Conservation (phyloP, 1,284 basidiomycete genomes). For the Butyriboletus appendiculatus region DNA sequence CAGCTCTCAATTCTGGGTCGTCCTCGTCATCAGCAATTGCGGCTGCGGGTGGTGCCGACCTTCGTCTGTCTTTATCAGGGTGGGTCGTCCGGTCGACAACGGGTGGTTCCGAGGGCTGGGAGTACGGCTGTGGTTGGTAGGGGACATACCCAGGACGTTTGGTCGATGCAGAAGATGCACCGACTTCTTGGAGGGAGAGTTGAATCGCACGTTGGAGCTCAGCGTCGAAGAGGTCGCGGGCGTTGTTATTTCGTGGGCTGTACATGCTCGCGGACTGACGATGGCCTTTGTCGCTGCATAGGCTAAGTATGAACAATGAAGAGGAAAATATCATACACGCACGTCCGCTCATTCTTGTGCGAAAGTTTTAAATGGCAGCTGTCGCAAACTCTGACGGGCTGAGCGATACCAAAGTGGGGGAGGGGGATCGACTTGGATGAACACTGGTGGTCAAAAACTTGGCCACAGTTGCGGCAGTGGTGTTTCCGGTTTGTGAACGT, state of each 20-base stretch:
- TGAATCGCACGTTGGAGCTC: constrained; percentile 95
- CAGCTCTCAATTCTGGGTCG: constrained; percentile 90
- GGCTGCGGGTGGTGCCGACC: constrained; percentile 25
- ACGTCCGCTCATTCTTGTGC: constrained; percentile 58
- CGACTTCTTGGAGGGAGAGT: constrained; percentile 83
- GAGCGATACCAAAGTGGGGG: constrained; percentile 92
- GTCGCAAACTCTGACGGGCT: constrained; percentile 95
- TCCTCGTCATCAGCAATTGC: constrained; percentile 71
- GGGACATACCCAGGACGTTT: constrained; percentile 69
- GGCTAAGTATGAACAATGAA: constrained; percentile 4
- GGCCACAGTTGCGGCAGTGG: constrained; percentile 97
- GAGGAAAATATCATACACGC: constrained; percentile 3
- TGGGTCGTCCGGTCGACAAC: constrained; percentile 55
- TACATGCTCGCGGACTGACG: constrained; percentile 53
- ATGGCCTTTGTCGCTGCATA: constrained; percentile 44
- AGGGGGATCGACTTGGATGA: constrained; percentile 84
- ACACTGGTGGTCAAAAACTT: constrained; percentile 95
- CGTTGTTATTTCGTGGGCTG: constrained; percentile 50
- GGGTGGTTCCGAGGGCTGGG: constrained; percentile 73
- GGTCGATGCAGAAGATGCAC: constrained; percentile 45
- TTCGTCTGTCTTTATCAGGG: constrained; percentile 35
- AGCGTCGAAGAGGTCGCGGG: constrained; percentile 76
- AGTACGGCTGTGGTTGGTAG: constrained; percentile 59
- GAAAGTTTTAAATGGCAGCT: constrained; percentile 79
- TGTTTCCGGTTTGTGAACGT: constrained; percentile 97